Base-by-base conservation (phyloP, 345 rosid species). In the Citrus hindsii region DNA sequence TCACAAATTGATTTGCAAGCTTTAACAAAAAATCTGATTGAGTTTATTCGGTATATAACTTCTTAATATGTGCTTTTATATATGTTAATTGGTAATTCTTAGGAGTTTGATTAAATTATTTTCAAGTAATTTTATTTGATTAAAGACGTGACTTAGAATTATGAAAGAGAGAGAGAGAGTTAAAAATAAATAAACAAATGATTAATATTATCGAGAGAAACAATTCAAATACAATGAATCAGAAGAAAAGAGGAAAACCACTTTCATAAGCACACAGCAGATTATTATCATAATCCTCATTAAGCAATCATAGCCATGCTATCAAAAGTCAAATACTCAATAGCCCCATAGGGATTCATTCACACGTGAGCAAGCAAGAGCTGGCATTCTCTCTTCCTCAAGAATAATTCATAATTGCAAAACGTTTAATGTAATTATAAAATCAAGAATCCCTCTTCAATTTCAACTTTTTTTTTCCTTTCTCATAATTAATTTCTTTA, bases 361-460 rank as follows among this genome's bases (percentile, higher is more conserved):
- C 58, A 77, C 77, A 58, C 75, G 79, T 64, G 74, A 67, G 67
- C 79, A 42, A 76, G 30, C 40, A 25, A 21, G 42, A 71, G 62
- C 42, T 59, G 76, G 55, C 67, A n/a, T 61, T 53, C 70, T 53
- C 59, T 40, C 62, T 66, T 5, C 32, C 53, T 25, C 61, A 48
- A 71, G 25, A 9, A 76, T 56, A 37, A 40, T 61, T 74, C 25
- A 60, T 38, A 74, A 63, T 38, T 18, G 27, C 2, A 40, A 24
- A 14, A 5, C 10, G 33, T 9, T 71, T n/a, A 64, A 24, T 60
- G 37, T 12, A 38, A 37, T 24, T n/a, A 27, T 37, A 76, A 51
- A n/a, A 75, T 71, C 37, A 67, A 46, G 71, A 63, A 61, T 83
- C 71, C 55, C 4, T 33, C 53, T 55, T 65, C 27, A 66, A 7